Conservation (phyloP, 1,284 basidiomycete species). For the Moesziomyces antarcticus region DNA sequence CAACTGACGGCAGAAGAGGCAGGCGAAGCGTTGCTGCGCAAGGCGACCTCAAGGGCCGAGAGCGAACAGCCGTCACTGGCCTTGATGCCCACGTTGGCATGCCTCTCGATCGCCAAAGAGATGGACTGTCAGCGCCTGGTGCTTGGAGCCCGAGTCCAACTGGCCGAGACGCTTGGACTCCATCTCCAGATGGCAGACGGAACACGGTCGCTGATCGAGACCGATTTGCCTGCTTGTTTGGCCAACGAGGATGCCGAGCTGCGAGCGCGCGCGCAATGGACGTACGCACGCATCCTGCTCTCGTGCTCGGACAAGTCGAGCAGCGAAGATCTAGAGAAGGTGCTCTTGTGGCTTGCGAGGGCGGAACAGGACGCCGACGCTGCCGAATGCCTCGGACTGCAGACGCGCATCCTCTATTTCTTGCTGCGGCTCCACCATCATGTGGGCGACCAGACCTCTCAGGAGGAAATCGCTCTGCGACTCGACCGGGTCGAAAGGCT, state of each 20-base stretch:
- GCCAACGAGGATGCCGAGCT: conserved; percentile 28
- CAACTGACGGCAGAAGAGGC: conserved; percentile 26
- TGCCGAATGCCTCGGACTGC: conserved; percentile 32
- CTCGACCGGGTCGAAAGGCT: conserved; percentile 16
- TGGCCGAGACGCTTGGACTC: conserved; percentile 36
- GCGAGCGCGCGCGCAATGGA: conserved; percentile 35
- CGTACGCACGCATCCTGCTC: conserved; percentile 35
- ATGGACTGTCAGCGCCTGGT: conserved; percentile 32
- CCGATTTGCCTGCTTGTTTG: conserved; percentile 27
- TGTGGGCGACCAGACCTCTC: conserved; percentile 10
- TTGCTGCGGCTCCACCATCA: conserved; percentile 41
- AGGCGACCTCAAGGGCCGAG: conserved; percentile 16
- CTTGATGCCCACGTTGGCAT: conserved; percentile 30
- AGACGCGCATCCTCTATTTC: conserved; percentile 51
- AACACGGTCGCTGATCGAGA: conserved; percentile 27
- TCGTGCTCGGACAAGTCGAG: conserved; percentile 24
- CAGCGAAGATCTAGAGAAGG: conserved; percentile 12
- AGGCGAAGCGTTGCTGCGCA: conserved; percentile 22
- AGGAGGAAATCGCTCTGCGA: conserved; percentile 4
- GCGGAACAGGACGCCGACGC: conserved; percentile 30
- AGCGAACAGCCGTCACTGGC: conserved; percentile 25
- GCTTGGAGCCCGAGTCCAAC: conserved; percentile 18
- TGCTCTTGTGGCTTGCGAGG: conserved; percentile 25
- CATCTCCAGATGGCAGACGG: conserved; percentile 34
- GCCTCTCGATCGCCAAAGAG: conserved; percentile 36